Evolutionary conservation across 2,329 filamentous ascomycete genomes (phyloP).

Genomic region (Neofusicoccum parvum): DNA sequence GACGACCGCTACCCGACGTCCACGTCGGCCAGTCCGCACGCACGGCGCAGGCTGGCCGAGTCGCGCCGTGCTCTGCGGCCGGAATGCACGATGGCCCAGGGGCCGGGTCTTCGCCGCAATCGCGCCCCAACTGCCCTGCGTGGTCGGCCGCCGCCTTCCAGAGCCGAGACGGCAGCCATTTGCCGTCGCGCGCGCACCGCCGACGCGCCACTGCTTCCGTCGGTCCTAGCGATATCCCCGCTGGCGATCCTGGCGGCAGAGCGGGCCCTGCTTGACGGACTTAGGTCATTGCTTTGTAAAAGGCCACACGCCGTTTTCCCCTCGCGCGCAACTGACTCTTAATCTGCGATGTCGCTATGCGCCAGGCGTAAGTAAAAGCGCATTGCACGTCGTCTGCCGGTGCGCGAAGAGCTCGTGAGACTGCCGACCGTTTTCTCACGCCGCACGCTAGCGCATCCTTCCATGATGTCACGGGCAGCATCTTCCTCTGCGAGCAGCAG

Average conservation of each 20-base stretch:
- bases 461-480: slow-evolving; percentile 7
- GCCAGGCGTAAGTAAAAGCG: neutral
- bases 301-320: neutral
- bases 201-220: neutral
- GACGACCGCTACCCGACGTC: neutral
- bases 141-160: neutral
- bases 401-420: neutral
- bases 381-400: neutral
- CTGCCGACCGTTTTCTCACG: neutral
- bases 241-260: slow-evolving; percentile 5
- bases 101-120: neutral
- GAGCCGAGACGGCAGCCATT: neutral
- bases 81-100: neutral
- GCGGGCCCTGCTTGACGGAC: slow-evolving; percentile 15
- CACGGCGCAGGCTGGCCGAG: neutral
- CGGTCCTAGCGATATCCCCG: slow-evolving; percentile 10
- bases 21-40: neutral
- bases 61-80: neutral
- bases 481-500: neutral
- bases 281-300: slow-evolving; percentile 15
- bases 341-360: neutral
- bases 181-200: neutral
- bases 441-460: neutral
- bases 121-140: neutral
- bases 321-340: neutral